These are phyloP conservation scores for Quercus lobata DNA, from an alignment of 331 rosid species.

Conservation along the genomic window DNA sequence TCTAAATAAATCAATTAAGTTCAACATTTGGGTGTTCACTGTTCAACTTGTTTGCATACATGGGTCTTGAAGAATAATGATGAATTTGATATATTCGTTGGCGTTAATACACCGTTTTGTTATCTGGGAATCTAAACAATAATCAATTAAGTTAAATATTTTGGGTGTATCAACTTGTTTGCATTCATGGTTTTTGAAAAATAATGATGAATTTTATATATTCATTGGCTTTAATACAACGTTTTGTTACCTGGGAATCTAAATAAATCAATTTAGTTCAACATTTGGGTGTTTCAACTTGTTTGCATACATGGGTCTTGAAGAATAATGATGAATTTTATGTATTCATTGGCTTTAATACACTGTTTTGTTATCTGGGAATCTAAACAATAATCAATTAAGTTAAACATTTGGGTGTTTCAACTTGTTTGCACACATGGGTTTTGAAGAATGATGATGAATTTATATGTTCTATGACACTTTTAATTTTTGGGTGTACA, in stretches of 20 bases:
- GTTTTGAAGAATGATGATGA: not conserved
- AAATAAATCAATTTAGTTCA: not conserved
- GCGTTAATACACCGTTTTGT: too few species aligned
- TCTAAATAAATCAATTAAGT: not conserved
- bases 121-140: too few species aligned
- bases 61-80: too few species aligned
- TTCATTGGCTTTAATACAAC: not conserved
- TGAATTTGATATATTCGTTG: too few species aligned
- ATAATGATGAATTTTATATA: not conserved
- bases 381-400: not conserved
- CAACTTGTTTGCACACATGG: not conserved
- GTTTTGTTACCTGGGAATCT: not conserved
- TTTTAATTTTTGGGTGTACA: not conserved
- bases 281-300: not conserved
- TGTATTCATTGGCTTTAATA: not conserved
- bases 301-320: not conserved
- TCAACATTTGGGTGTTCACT: not conserved
- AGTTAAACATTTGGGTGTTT: not conserved
- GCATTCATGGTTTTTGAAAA: not conserved
- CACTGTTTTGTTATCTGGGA: not conserved
- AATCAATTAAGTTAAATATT: too few species aligned
- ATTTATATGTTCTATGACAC: not conserved
- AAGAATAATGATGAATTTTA: not conserved
- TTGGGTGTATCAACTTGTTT: not conserved
- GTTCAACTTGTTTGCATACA: too few species aligned